These are phyloP conservation scores for Thermothielavioides terrestris DNA, from an alignment of 495 filamentous ascomycete genomes.

Conservation along the genomic window DNA sequence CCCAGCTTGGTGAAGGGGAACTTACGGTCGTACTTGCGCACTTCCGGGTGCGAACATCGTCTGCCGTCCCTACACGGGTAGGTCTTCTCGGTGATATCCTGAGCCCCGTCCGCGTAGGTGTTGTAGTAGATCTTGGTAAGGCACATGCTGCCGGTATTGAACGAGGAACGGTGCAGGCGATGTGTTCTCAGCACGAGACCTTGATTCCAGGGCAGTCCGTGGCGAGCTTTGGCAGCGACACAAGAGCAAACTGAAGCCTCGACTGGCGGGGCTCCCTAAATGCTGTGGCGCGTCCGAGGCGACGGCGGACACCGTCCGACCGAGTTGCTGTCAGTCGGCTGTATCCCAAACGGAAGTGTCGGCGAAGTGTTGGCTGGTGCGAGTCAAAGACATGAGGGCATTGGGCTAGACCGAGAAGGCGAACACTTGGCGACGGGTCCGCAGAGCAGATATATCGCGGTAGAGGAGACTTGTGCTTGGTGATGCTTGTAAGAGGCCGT, in stretches of 20 bases:
- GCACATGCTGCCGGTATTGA: conserved; percentile 33
- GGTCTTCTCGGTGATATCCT: conserved; percentile 23
- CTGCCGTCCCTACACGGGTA: conserved; percentile 22
- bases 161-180: not conserved
- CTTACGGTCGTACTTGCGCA: conserved; percentile 21
- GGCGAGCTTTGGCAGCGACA: not conserved
- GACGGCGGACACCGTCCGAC: conserved; percentile 14
- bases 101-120: conserved; percentile 25
- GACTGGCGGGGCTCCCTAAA: too few species aligned
- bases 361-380: conserved; percentile 23
- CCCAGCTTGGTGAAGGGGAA: conserved; percentile 20
- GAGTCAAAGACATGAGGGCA: conserved; percentile 39
- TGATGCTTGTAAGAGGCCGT: conserved; percentile 5
- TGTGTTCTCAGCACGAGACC: not conserved
- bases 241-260: not conserved
- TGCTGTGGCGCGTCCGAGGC: conserved; percentile 24
- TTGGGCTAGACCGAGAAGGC: conserved; percentile 9
- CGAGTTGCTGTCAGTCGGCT: conserved; percentile 30
- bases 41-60: conserved; percentile 17
- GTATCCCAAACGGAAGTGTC: conserved; percentile 34
- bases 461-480: not conserved
- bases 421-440: conserved; percentile 3
- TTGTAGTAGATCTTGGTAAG: conserved; percentile 32
- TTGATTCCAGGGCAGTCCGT: not conserved
- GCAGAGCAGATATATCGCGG: conserved; percentile 9